phyloP scores from a whole-genome alignment of 2,329 filamentous ascomycete species.

The Trichoderma cornu-damae region DNA sequence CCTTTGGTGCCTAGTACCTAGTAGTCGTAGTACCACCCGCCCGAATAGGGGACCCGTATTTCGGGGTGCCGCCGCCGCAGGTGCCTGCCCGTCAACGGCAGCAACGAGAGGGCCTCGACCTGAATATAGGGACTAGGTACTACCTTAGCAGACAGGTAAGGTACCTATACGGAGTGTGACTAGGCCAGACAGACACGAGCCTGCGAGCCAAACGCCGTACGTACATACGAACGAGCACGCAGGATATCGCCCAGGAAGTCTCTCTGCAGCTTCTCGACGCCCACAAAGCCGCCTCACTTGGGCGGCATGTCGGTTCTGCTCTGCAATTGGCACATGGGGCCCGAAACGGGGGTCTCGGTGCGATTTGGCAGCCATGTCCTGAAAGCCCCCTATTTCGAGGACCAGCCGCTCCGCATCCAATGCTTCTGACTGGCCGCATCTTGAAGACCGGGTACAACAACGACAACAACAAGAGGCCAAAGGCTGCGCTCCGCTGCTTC shows the following conservation, averaged over 20 bases:
- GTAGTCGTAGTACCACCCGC: too few relatives aligned
- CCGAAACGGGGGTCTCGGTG: not conserved
- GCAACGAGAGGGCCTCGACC: not conserved
- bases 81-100: too few relatives aligned
- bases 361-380: not conserved
- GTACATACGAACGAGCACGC: not conserved
- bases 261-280: not conserved
- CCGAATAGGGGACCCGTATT: not conserved
- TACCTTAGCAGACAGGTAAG: too few relatives aligned
- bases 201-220: constrained; percentile 6
- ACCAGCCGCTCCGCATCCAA: not conserved
- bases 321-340: not conserved
- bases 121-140: too few relatives aligned
- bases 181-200: too few relatives aligned
- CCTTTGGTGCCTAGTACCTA: too few relatives aligned
- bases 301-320: not conserved
- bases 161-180: too few relatives aligned
- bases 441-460: too few relatives aligned
- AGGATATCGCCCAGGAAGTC: constrained; percentile 1
- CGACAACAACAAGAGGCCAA: too few relatives aligned
- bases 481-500: not conserved
- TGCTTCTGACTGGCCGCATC: not conserved
- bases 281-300: not conserved
- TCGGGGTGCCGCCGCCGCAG: not conserved
- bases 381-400: not conserved